Base-by-base conservation (phyloP, 2,329 filamentous ascomycete genomes). In the Cytospora mali region DNA sequence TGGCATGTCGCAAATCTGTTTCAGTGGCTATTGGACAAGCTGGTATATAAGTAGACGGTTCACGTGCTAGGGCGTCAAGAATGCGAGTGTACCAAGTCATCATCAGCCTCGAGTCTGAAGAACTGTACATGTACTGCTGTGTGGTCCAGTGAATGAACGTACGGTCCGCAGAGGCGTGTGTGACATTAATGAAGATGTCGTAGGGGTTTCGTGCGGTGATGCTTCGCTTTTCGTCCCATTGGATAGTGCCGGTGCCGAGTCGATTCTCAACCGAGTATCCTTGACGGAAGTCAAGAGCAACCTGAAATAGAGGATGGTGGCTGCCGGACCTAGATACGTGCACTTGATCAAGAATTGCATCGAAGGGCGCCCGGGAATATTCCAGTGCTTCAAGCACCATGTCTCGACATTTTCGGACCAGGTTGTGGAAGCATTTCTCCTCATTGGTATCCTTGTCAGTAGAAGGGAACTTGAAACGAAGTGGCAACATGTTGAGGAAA, bases 231-330 rank as follows among this genome's bases (percentile, higher is more conserved):
- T 3, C 23, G 10, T 5, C 27, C 50, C 50, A 53, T 25, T 53
- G 4, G 13, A 53, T 53, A 4, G 14, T 53, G 50, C 50, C 50
- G 10, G 29, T 25, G 6, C 10, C 50, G 10, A 53, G 31, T 27
- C 14, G 27, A 27, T 31, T 31, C 16, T 52, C 18, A 18, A 54
- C 11, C 21, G 42, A 52, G 28, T 53, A 76, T 4, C 50, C 50
- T 14, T 39, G 61, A 14, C 64, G 70, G 55, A 75, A 76, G 63
- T 76, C 66, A 48, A 76, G n/a, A 31, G 73, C 70, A 2, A 71
- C 74, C 67, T 85, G 83, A 71, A 84, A 84, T 0, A 85, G 33
- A 0, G 83, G 82, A 31, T 65, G 76, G 57, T 77, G 66, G 0
- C 71, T 64, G 0, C 74, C 61, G 0, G 79, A 77, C 3, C 80